These are phyloP conservation scores for Cylindrodendrum hubeiense DNA, from an alignment of 2,329 filamentous ascomycete species.

Conservation along the genomic window DNA sequence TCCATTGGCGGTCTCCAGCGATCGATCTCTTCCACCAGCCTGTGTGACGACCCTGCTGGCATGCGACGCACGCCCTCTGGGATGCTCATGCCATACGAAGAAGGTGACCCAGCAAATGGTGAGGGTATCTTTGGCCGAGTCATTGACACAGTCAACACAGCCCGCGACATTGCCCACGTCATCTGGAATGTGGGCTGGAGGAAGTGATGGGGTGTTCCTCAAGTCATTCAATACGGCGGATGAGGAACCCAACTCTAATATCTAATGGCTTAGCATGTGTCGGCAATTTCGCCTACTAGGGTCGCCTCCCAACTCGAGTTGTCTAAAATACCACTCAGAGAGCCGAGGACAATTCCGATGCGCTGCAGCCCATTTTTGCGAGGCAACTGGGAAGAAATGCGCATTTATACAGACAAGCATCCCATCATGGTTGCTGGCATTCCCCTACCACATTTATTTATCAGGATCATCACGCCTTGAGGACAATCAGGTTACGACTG, in stretches of 20 bases:
- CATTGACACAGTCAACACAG: conserved; percentile 83
- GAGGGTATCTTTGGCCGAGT: conserved; percentile 81
- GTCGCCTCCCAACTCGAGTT: background rate
- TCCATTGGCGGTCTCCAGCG: conserved; percentile 54
- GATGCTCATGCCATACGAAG: conserved; percentile 92
- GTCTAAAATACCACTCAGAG: background rate
- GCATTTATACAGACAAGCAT: conserved; percentile 34
- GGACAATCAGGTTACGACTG: conserved; percentile 8
- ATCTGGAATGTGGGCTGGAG: conserved; percentile 80
- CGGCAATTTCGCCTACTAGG: background rate
- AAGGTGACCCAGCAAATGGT: conserved; percentile 72
- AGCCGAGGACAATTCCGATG: background rate
- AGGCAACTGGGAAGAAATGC: conserved; percentile 24
- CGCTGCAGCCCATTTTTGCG: conserved; percentile 4
- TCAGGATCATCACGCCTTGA: conserved; percentile 10
- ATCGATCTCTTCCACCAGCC: conserved; percentile 61
- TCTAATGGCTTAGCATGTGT: conserved; percentile 17
- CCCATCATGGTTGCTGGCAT: conserved; percentile 26
- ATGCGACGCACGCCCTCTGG: conserved; percentile 86
- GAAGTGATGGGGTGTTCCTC: conserved; percentile 54
- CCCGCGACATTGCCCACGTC: conserved; percentile 77
- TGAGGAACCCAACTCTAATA: conserved; percentile 13
- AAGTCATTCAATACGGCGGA: background rate
- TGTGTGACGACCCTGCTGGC: conserved; percentile 67
- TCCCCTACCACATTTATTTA: conserved; percentile 20